Conservation (phyloP, 2,329 filamentous ascomycete genomes). For the Chrysosporium keratinophilum region DNA sequence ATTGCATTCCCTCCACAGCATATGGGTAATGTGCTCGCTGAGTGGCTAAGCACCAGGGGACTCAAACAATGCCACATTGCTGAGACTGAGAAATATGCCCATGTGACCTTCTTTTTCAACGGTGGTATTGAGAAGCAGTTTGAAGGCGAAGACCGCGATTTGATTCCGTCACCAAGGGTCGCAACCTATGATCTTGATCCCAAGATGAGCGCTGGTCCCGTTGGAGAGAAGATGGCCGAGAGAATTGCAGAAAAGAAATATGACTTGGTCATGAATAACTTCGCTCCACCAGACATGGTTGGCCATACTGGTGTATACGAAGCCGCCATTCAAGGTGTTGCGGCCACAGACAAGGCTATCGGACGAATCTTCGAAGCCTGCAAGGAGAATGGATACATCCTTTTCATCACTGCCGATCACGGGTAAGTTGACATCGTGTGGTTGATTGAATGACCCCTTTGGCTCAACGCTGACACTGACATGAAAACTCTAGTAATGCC, state of each 20-base stretch:
- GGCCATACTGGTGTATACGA: constrained; percentile 97
- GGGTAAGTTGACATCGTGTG: constrained; percentile 44
- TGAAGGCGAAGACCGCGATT: constrained; percentile 79
- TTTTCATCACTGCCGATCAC: constrained; percentile 95
- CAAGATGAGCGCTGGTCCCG: constrained; percentile 86
- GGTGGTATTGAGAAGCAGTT: constrained; percentile 96
- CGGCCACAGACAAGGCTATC: constrained; percentile 87
- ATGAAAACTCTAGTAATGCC: constrained; percentile 52
- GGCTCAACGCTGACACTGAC: neutral
- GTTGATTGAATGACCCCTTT: no score
- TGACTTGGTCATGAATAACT: constrained; percentile 99
- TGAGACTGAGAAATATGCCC: constrained; percentile 98
- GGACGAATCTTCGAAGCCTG: constrained; percentile 85
- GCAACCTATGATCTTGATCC: constrained; percentile 91
- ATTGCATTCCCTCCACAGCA: constrained; percentile 87
- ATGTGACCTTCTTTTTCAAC: constrained; percentile 99
- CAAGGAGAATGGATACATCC: constrained; percentile 82
- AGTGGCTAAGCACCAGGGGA: constrained; percentile 84
- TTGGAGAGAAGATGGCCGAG: constrained; percentile 82
- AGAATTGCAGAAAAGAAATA: constrained; percentile 74
- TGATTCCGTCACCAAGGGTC: constrained; percentile 90
- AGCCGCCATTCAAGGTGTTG: constrained; percentile 73
- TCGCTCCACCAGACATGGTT: constrained; percentile 98
- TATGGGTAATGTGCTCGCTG: constrained; percentile 97
- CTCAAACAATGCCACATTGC: constrained; percentile 92